phyloP scores from a whole-genome alignment of 257 asterid species.

The Capsicum chinense region DNA sequence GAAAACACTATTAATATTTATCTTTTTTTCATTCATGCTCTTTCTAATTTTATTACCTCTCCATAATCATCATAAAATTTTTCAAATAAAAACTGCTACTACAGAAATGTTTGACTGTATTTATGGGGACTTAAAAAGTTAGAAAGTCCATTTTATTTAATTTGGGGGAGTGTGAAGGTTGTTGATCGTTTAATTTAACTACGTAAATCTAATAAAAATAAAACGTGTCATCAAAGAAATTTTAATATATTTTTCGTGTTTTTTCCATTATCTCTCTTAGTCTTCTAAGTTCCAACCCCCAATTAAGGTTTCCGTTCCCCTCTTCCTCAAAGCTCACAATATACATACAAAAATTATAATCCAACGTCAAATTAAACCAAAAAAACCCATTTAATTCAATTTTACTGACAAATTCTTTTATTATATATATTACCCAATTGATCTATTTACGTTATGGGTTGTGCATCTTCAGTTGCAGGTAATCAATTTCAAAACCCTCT shows the following conservation, averaged over 20 bases:
- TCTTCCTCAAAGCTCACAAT: not conserved
- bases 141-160: too few relatives aligned
- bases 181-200: too few relatives aligned
- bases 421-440: not conserved
- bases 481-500: slow-evolving; percentile 4
- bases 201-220: too few relatives aligned
- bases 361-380: not conserved
- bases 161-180: too few relatives aligned
- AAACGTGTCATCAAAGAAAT: not conserved
- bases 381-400: not conserved
- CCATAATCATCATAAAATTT: too few relatives aligned
- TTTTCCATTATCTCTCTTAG: not conserved
- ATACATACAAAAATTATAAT: not conserved
- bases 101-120: too few relatives aligned
- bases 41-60: too few relatives aligned
- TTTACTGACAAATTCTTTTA: not conserved
- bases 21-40: too few relatives aligned
- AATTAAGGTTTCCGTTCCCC: not conserved
- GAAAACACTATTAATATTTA: too few relatives aligned
- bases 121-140: too few relatives aligned
- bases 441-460: slow-evolving; percentile 60
- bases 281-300: not conserved
- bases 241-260: not conserved
- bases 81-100: too few relatives aligned
- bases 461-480: slow-evolving; percentile 85